A percentile compares a stretch with the other conserved stretches of the same genome.
These are phyloP conservation scores for Acanthamoeba healyi DNA, from an alignment of 208 protist species.

Conservation along the genomic window DNA sequence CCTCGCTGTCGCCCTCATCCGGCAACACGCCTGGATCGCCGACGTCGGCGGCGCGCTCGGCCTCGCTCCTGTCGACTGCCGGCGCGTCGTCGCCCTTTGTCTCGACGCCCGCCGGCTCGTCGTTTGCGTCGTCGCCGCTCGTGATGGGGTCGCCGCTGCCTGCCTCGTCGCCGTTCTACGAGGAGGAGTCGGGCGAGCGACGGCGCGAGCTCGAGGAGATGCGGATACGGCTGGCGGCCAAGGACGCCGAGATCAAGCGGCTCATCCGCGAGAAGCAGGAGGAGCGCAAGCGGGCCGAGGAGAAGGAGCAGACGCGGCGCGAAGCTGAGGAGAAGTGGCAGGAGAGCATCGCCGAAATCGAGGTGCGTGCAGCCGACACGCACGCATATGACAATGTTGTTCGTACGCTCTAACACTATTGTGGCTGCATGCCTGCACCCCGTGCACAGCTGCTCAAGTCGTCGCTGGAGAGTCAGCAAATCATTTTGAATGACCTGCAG, in stretches of 20 bases:
- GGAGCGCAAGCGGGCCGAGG: background rate
- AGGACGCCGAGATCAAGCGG: conserved; percentile 43
- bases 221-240: background rate
- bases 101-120: background rate
- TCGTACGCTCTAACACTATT: too few relatives aligned
- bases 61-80: background rate
- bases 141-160: background rate
- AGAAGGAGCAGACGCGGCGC: background rate
- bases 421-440: background rate
- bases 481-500: background rate
- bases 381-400: too few relatives aligned
- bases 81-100: background rate
- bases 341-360: conserved; percentile 25
- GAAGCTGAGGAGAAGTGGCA: conserved; percentile 14
- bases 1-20: background rate
- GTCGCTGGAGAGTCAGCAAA: background rate
- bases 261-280: conserved; percentile 27
- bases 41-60: background rate
- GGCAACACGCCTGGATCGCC: background rate
- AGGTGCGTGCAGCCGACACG: background rate
- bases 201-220: conserved; percentile 15
- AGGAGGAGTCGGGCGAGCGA: background rate
- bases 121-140: background rate
- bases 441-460: background rate
- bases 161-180: background rate